Percentiles rank a stretch among this genome's conserved stretches.
Conservation (phyloP, 2,329 filamentous ascomycete genomes). For the Diplodia intermedia region DNA sequence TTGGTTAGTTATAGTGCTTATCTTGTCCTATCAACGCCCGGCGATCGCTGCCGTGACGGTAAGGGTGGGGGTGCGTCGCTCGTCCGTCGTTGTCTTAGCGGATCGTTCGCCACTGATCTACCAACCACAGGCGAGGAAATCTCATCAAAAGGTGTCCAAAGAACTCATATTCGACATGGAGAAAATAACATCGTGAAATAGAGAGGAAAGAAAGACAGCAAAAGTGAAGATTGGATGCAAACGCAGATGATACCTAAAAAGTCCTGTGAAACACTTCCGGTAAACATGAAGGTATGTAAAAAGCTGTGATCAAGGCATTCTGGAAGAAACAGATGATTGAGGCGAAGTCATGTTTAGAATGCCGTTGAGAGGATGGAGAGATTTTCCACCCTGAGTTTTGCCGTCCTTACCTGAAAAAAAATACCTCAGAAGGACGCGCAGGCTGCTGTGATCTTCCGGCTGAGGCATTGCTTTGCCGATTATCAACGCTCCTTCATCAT, state of each 20-base stretch:
- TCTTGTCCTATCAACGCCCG: slow-evolving; percentile 13
- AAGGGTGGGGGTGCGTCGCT: not conserved
- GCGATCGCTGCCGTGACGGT: not conserved
- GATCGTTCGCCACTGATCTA: too few relatives aligned
- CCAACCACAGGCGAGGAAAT: too few relatives aligned
- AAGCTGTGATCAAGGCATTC: too few relatives aligned
- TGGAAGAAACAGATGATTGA: not conserved
- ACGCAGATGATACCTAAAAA: too few relatives aligned
- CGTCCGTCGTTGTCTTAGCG: not conserved
- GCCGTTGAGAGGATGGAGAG: not conserved
- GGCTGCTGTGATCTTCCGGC: not conserved
- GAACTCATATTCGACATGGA: too few relatives aligned
- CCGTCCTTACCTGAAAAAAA: not conserved
- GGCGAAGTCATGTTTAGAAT: rapidly evolving
- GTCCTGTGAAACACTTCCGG: too few relatives aligned
- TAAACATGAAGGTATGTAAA: too few relatives aligned
- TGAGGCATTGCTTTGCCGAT: not conserved
- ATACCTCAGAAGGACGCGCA: not conserved
- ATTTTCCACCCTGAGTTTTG: not conserved
- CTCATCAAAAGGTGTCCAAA: too few relatives aligned
- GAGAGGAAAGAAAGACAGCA: too few relatives aligned
- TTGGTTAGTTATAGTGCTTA: slow-evolving; percentile 14
- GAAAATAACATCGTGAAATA: too few relatives aligned
- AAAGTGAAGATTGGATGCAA: too few relatives aligned
- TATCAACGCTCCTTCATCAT: not conserved